phyloP scores from a whole-genome alignment of 163 green algal genomes.

The Coccomyxa subellipsoidea region DNA sequence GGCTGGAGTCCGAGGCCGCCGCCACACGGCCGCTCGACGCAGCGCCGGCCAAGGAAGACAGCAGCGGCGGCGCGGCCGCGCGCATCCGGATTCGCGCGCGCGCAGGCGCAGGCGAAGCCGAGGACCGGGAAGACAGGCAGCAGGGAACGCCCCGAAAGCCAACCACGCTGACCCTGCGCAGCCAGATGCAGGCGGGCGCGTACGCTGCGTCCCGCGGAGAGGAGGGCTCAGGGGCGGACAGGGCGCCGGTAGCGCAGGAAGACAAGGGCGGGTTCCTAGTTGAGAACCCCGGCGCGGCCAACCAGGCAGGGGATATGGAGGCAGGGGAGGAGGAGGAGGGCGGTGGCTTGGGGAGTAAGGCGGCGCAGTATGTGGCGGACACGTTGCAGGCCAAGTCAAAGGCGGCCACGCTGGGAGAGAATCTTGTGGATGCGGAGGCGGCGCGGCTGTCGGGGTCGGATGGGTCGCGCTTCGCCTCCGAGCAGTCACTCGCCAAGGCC shows the following conservation, averaged over 20 bases:
- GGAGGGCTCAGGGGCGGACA: background rate
- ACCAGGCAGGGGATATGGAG: background rate
- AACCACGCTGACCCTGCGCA: background rate
- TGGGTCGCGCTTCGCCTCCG: background rate
- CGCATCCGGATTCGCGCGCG: background rate
- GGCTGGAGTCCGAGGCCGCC: background rate
- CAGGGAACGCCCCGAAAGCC: background rate
- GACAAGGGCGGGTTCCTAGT: background rate
- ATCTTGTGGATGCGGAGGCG: background rate
- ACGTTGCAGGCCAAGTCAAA: background rate
- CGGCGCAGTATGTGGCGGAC: constrained; percentile 1
- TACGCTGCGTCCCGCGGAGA: background rate
- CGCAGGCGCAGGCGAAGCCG: background rate
- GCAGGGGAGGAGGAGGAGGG: background rate
- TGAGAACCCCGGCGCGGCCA: background rate
- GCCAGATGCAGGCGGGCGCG: background rate
- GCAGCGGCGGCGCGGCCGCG: background rate
- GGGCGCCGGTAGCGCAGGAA: no score
- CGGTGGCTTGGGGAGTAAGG: background rate
- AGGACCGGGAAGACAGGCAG: background rate
- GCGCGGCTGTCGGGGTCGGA: background rate
- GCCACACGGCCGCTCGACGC: background rate
- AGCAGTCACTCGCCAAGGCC: background rate
- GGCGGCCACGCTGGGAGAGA: background rate
- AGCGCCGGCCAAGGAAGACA: background rate